A percentile compares a stretch with the other conserved stretches of the same genome.
Conservation (phyloP, 2,329 filamentous ascomycete genomes). For the Claviceps spartinae region DNA sequence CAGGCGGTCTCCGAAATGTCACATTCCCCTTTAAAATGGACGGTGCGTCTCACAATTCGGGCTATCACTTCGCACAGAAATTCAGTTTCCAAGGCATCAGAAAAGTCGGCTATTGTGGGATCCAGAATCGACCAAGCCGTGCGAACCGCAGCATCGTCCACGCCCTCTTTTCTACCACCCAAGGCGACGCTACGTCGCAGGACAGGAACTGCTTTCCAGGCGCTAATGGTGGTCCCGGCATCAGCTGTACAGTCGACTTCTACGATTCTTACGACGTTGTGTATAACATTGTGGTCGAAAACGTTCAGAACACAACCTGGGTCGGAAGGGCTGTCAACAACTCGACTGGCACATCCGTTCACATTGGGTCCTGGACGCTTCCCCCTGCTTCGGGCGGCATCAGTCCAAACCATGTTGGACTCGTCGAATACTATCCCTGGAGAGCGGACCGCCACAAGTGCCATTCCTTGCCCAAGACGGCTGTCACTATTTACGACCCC, state of each 20-base stretch:
- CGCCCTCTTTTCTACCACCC: background rate
- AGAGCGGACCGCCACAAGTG: background rate
- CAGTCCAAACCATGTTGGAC: background rate
- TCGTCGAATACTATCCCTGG: background rate
- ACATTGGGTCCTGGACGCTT: background rate
- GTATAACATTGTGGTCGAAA: background rate
- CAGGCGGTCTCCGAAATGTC: background rate
- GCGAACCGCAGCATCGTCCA: background rate
- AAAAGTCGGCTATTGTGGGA: background rate
- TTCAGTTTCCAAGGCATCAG: conserved; percentile 7
- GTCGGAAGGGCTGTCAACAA: background rate
- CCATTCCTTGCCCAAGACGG: background rate
- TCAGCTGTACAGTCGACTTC: background rate
- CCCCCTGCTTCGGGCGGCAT: background rate
- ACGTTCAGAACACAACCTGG: background rate
- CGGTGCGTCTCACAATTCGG: conserved; percentile 7
- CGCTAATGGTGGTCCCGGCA: background rate
- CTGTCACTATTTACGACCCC: background rate
- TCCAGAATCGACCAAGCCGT: background rate
- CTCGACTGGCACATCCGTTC: background rate
- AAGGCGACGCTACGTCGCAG: background rate
- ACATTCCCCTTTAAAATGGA: conserved; percentile 12
- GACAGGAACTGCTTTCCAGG: background rate
- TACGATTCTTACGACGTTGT: background rate
- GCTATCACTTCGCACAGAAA: conserved; percentile 14